These are phyloP conservation scores for Paecilomyces variotii DNA, from an alignment of 2,329 filamentous ascomycete species.

Conservation along the genomic window DNA sequence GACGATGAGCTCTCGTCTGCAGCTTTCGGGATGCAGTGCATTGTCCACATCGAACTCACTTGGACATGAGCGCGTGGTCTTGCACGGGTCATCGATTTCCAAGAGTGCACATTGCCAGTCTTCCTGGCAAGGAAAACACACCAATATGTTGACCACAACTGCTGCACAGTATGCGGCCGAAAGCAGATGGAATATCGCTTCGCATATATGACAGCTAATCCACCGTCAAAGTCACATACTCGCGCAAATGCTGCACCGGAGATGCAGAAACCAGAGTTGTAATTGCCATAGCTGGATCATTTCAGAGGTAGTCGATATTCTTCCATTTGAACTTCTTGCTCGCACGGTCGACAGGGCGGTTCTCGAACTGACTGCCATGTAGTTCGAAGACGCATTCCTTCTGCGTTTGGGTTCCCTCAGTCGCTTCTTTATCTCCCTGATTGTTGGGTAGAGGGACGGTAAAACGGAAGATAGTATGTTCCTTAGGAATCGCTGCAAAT, in stretches of 20 bases:
- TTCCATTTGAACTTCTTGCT: constrained; percentile 89
- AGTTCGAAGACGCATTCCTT: constrained; percentile 69
- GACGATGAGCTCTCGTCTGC: no score
- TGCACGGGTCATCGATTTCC: background rate
- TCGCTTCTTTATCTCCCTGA: constrained; percentile 10
- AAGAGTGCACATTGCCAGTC: background rate
- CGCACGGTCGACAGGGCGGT: constrained; percentile 72
- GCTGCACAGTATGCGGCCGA: background rate
- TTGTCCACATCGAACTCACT: background rate
- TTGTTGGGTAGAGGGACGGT: constrained; percentile 48
- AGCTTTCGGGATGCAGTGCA: no score
- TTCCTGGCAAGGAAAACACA: background rate
- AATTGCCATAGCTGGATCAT: background rate
- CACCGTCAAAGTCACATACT: background rate
- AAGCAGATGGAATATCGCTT: background rate
- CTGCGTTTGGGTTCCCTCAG: constrained; percentile 7
- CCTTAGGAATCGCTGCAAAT: constrained; percentile 65
- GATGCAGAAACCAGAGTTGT: background rate
- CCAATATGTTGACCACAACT: background rate
- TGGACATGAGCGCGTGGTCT: background rate
- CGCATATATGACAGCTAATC: background rate
- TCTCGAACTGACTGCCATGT: constrained; percentile 78
- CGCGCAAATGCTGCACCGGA: background rate
- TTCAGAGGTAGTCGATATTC: constrained; percentile 65
- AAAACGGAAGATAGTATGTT: constrained; percentile 77